These are phyloP conservation scores for Incumbomyces delicatus DNA, from an alignment of 2,329 filamentous ascomycete genomes.

Conservation along the genomic window DNA sequence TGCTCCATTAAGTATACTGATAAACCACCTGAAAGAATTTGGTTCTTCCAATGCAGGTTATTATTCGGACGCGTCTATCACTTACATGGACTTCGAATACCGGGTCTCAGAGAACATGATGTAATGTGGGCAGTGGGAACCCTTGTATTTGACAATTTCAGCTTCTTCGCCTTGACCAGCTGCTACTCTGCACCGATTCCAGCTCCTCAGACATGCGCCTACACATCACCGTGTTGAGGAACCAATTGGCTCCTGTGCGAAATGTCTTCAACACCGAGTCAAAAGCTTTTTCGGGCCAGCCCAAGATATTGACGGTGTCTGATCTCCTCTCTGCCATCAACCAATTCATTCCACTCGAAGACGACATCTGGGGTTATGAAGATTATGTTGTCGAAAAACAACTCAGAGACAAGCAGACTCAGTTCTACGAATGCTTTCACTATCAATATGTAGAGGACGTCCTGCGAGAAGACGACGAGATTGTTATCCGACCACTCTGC, in stretches of 20 bases:
- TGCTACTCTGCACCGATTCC: no score
- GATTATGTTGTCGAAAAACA: constrained; percentile 78
- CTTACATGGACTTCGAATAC: no score
- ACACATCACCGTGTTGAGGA: constrained; percentile 61
- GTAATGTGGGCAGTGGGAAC: no score
- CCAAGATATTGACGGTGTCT: constrained; percentile 58
- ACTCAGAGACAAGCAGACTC: constrained; percentile 16
- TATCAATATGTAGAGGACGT: constrained; percentile 63
- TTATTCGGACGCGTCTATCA: no score
- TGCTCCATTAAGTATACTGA: no score
- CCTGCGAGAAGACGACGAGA: constrained; percentile 72
- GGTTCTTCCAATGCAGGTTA: no score
- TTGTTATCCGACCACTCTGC: constrained; percentile 72
- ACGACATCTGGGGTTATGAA: constrained; percentile 67
- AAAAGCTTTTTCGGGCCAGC: constrained; percentile 29
- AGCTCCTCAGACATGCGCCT: constrained; percentile 49
- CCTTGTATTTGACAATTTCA: no score
- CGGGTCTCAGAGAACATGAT: no score
- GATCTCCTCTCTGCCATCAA: constrained; percentile 71
- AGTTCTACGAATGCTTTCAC: constrained; percentile 75
- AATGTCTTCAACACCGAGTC: constrained; percentile 57
- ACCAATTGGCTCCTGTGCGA: constrained; percentile 61
- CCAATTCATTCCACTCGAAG: constrained; percentile 68
- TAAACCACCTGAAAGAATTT: no score
- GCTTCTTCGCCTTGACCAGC: no score